Percentiles rank a stretch among this genome's conserved stretches.
Conservation (phyloP, 768 basidiomycete genomes). For the Antrodiella citrinella region DNA sequence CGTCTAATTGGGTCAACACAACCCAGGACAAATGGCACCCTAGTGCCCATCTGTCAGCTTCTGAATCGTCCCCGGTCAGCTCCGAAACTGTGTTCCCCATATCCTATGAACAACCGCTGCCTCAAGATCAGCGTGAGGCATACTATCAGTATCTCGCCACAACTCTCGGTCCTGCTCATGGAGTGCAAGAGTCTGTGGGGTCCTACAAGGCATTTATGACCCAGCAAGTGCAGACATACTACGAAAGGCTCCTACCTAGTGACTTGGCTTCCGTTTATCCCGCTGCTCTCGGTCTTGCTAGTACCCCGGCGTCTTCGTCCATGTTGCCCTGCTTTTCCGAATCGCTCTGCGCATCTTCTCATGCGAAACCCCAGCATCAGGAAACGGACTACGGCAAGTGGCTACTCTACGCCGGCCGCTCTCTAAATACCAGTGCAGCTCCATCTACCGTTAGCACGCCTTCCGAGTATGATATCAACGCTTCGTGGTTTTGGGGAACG, state of each 20-base stretch:
- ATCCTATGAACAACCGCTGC: conserved; percentile 28
- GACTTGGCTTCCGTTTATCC: background rate
- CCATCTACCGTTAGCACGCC: conserved; percentile 12
- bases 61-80: conserved; percentile 5
- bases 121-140: conserved; percentile 37
- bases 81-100: conserved; percentile 13
- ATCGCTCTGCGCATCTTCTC: background rate
- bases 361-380: background rate
- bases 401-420: conserved; percentile 9
- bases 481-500: background rate
- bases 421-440: conserved; percentile 1
- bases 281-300: background rate
- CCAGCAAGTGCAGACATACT: conserved; percentile 38
- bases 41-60: conserved; percentile 4
- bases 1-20: conserved; percentile 8
- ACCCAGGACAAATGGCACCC: conserved; percentile 7
- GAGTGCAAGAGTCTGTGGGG: conserved; percentile 43
- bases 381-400: conserved; percentile 9
- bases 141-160: conserved; percentile 45
- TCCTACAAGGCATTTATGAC: conserved; percentile 47
- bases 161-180: conserved; percentile 36
- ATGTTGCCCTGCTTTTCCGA: background rate
- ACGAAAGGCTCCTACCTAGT: conserved; percentile 27
- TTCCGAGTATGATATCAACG: conserved; percentile 3
- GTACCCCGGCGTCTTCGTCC: background rate